Base-by-base conservation (phyloP, 2,329 filamentous ascomycete species). In the Mycogone perniciosa region DNA sequence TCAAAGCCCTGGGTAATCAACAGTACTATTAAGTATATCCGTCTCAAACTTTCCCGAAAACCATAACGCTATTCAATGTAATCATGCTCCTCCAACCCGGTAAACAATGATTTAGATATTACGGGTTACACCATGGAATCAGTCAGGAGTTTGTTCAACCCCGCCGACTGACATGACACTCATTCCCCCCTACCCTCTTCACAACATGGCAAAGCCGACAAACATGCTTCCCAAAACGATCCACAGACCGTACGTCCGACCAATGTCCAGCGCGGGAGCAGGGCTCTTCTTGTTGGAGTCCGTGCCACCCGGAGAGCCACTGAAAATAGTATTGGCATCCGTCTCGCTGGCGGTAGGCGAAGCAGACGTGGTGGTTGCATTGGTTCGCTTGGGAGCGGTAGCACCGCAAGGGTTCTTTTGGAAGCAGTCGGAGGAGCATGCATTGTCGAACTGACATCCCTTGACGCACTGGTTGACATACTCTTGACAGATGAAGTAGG, bases 381-480 rank as follows among this genome's bases (percentile, higher is more conserved):
- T 89, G 65, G 73, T 68, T 50, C 73, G 74, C 39, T 68, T 78
- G 10, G 88, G 87, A 63, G 79, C 71, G 59, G 75, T 75, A 35
- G 87, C 87, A 64, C 88, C 87, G 66, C 88, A 92, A 3, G 83
- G 86, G 70, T 89, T 73, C 55, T 90, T 71, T 59, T 79, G 61
- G 50, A 78, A 75, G 72, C 87, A 91, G 50, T 68, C 60, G 53
- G 70, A 68, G n/a, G 76, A 67, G 65, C 87, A 90, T 59, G 76
- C 75, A 67, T 84, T 73, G 56, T 69, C 64, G 45, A 62, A 53
- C 33, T 68, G 71, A 68, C 86, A 90, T 52, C 55, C 67, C 2
- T 57, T 62, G 9, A 86, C 82, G 65, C 86, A 89, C 68, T 89
- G 80, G 65, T 73, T 81, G 60, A 81, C 84, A 76, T 79, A 89